phyloP scores from a whole-genome alignment of 1,284 basidiomycete genomes.

The Cerrena zonata region DNA sequence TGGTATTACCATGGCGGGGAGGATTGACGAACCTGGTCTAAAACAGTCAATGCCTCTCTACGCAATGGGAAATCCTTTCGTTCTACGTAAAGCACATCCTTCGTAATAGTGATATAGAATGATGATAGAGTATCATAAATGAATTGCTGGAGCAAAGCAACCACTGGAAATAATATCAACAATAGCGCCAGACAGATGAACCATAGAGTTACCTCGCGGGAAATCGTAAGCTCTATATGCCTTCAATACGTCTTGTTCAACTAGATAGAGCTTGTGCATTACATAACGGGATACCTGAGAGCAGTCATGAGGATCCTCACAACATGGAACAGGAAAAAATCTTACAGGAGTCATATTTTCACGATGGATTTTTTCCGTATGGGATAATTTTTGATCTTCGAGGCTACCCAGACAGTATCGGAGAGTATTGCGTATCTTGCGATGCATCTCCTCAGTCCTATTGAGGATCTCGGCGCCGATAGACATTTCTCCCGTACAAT shows the following conservation, averaged over 20 bases:
- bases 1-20: neutral
- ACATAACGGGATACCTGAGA: conserved; percentile 43
- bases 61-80: conserved; percentile 48
- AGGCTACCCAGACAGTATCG: conserved; percentile 89
- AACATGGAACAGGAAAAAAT: conserved; percentile 1
- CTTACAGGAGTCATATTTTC: conserved; percentile 61
- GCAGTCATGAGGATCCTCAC: conserved; percentile 1
- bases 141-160: conserved; percentile 58
- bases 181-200: no score
- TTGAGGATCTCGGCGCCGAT: conserved; percentile 77
- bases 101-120: conserved; percentile 88
- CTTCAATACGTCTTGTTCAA: conserved; percentile 64
- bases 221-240: conserved; percentile 80
- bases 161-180: conserved; percentile 35
- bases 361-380: conserved; percentile 31
- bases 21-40: conserved; percentile 55
- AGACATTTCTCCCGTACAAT: conserved; percentile 85
- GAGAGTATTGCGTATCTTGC: conserved; percentile 84
- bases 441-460: conserved; percentile 73
- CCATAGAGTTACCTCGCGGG: conserved; percentile 67
- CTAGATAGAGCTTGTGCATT: conserved; percentile 73
- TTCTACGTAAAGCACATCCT: conserved; percentile 87
- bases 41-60: conserved; percentile 61
- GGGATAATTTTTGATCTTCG: conserved; percentile 33
- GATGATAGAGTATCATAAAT: conserved; percentile 69